Base-by-base conservation (phyloP, 371 early-diverging fungal genomes). In the Syncephalastrum monosporum region DNA sequence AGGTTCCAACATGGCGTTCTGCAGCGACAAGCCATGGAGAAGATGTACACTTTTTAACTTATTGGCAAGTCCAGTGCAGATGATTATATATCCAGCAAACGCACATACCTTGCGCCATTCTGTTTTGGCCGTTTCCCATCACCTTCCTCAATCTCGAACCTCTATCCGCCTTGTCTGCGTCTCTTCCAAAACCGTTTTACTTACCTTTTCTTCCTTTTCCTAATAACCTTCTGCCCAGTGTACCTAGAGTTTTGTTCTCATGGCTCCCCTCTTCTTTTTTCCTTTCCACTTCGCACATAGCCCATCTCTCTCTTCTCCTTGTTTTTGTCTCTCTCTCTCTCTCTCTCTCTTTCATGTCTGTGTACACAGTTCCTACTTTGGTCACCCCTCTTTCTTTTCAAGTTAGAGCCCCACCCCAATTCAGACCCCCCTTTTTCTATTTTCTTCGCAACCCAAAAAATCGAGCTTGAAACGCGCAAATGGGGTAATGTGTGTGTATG, bases 21-120 rank as follows among this genome's bases (percentile, higher is more conserved):
- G 38, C 78, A 77, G 51, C 64, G 77, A 46, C 77, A 77, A 67
- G 77, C 77, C 38, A 74, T 74, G 71, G 77, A 77, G 57, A 77
- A 77, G 60, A 74, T 72, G 69, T 77, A 74, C 58, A 71, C 68
- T 53, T 69, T 71, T 42, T 67, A 21, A 53, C 33, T 57, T 53
- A 29, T 29, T 29, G 29, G 29, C 29, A 6, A 29, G 4, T 29
- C 29, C 7, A 29, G 29, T 29, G 29, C 29, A 29, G 3, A 29
- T 7, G 29, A 7, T 29, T 29, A 29, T 29, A 29, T 29, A 29
- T 29, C 29, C 29, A 29, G 45, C 43, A n/a, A 13, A 27, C 50
- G 16, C 16, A 25, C 50, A 50, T 3, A 29, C 43, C 21, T 41
- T 42, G 14, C 53, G 17, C 53, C 53, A 16, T 42, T 42, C 17